Conservation (phyloP, 768 basidiomycete species). For the Tremella yokohamensis region DNA sequence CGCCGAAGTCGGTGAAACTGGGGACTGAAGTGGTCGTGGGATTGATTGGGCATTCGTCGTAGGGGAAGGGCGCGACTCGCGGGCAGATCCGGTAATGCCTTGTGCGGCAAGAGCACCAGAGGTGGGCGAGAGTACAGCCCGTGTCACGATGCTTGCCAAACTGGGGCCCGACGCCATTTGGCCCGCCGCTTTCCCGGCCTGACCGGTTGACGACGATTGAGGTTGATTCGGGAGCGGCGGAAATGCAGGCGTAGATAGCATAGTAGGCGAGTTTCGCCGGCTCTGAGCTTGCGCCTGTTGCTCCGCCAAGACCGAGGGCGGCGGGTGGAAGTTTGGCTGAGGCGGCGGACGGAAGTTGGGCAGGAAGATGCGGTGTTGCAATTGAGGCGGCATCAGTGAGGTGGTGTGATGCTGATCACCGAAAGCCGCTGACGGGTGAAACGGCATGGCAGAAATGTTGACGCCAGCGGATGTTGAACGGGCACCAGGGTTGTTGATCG, state of each 20-base stretch:
- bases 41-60: not conserved
- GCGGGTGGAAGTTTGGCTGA: constrained; percentile 42
- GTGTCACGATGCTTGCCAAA: constrained; percentile 48
- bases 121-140: constrained; percentile 45
- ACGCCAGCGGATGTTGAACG: constrained; percentile 22
- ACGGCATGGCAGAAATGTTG: constrained; percentile 32
- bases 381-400: constrained; percentile 46
- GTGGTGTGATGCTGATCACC: constrained; percentile 31
- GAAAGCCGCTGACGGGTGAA: constrained; percentile 22
- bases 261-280: constrained; percentile 9
- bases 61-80: not conserved
- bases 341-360: constrained; percentile 30
- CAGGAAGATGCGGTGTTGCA: constrained; percentile 50
- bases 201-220: not conserved
- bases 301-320: constrained; percentile 37
- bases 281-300: constrained; percentile 12
- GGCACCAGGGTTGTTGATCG: not conserved
- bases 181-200: not conserved
- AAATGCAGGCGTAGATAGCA: constrained; percentile 37
- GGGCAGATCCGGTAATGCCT: constrained; percentile 2
- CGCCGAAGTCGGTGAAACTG: constrained; percentile 6
- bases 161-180: constrained; percentile 33
- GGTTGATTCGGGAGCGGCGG: constrained; percentile 42
- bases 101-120: constrained; percentile 26
- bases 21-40: constrained; percentile 5